Evolutionary conservation across 495 filamentous ascomycete species (phyloP).

Genomic region (Elaphomyces granulatus): DNA sequence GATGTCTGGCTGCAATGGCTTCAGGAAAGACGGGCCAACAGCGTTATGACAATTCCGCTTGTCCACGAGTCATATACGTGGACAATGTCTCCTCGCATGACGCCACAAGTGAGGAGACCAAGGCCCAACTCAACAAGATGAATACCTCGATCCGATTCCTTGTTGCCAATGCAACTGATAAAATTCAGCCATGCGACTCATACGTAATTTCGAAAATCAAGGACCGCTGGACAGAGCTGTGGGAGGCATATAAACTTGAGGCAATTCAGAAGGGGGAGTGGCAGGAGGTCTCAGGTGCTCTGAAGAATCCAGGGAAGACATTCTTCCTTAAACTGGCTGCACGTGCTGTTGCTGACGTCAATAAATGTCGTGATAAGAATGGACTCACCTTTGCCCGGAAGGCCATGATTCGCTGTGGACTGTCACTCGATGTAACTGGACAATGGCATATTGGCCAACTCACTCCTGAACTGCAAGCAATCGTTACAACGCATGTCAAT

Average conservation of each 20-base stretch:
- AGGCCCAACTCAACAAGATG: too few species aligned
- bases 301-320: too few species aligned
- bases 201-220: too few species aligned
- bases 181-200: too few species aligned
- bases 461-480: neutral
- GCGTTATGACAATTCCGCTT: too few species aligned
- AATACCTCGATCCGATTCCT: too few species aligned
- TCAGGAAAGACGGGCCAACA: neutral
- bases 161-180: too few species aligned
- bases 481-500: neutral
- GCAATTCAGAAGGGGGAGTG: too few species aligned
- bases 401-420: neutral
- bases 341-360: neutral
- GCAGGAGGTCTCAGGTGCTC: too few species aligned
- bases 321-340: neutral
- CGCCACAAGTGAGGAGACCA: too few species aligned
- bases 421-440: neutral
- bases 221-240: too few species aligned
- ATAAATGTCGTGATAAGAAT: neutral
- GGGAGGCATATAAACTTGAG: too few species aligned
- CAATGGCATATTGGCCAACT: neutral
- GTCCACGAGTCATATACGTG: neutral
- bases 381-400: neutral
- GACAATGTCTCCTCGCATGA: neutral
- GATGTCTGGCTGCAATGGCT: neutral